phyloP scores from a whole-genome alignment of 164 flowering plant genomes.

The Magnolia changhungtana region DNA sequence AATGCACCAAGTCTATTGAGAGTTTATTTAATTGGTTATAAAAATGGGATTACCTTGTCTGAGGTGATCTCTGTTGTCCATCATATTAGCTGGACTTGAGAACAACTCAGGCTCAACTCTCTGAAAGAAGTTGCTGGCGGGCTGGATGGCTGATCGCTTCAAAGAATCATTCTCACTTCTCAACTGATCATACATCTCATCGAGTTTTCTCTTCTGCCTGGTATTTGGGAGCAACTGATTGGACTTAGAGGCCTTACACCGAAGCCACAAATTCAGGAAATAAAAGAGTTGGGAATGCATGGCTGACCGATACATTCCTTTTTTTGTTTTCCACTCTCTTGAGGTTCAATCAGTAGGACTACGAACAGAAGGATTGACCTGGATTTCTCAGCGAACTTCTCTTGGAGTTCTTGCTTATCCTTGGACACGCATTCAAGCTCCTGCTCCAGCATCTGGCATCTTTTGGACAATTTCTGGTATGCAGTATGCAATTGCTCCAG shows the following conservation, averaged over 20 bases:
- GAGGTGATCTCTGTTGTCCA: slow-evolving; percentile 66
- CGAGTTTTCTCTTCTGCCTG: slow-evolving; percentile 98
- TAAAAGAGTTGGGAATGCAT: background rate
- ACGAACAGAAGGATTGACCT: slow-evolving; percentile 39
- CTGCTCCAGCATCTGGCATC: slow-evolving; percentile 92
- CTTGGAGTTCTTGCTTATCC: slow-evolving; percentile 95
- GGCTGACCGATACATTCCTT: background rate
- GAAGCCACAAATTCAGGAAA: background rate
- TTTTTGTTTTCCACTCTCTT: background rate
- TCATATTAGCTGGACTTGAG: slow-evolving; percentile 55
- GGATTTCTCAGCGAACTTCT: slow-evolving; percentile 91
- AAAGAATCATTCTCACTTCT: slow-evolving; percentile 83
- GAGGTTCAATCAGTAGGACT: background rate
- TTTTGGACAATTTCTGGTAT: slow-evolving; percentile 88
- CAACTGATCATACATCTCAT: slow-evolving; percentile 96
- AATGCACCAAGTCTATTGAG: background rate
- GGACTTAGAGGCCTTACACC: background rate
- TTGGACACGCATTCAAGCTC: slow-evolving; percentile 76
- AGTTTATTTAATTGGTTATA: background rate
- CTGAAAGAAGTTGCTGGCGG: slow-evolving; percentile 64
- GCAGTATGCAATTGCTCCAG: slow-evolving; percentile 88
- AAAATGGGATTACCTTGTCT: slow-evolving; percentile 61
- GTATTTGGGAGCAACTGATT: background rate
- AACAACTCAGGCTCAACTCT: slow-evolving; percentile 75
- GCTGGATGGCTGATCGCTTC: slow-evolving; percentile 88